These are phyloP conservation scores for Podila clonocystis DNA, from an alignment of 192 early-diverging fungal species.

Conservation along the genomic window DNA sequence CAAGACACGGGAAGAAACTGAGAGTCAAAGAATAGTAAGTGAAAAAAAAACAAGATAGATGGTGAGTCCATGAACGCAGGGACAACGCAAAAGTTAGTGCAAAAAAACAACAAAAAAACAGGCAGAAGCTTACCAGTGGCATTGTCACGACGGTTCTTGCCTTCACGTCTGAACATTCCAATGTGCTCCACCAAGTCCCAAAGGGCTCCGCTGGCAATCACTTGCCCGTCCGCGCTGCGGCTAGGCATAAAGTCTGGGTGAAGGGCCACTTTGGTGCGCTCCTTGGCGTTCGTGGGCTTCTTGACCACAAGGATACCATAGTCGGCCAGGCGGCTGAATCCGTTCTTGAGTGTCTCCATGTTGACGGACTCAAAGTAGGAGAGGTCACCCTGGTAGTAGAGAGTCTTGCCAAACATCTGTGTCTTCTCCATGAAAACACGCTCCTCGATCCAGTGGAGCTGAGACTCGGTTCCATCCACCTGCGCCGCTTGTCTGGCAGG, in stretches of 20 bases:
- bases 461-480: constrained; percentile 30
- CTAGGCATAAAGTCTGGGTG: constrained; percentile 58
- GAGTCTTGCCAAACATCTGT: constrained; percentile 83
- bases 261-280: constrained; percentile 55
- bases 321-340: constrained; percentile 74
- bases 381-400: constrained; percentile 84
- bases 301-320: constrained; percentile 72
- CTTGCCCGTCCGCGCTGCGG: constrained; percentile 52
- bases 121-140: constrained; percentile 63
- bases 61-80: not conserved
- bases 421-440: constrained; percentile 72
- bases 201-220: constrained; percentile 67
- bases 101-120: not conserved
- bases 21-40: not conserved
- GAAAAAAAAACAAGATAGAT: not conserved
- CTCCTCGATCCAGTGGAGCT: constrained; percentile 75
- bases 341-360: constrained; percentile 86
- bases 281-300: constrained; percentile 54
- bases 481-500: constrained; percentile 8
- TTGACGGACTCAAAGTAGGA: constrained; percentile 86
- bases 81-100: not conserved
- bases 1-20: constrained; percentile 65
- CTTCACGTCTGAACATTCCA: constrained; percentile 82
- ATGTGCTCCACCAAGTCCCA: constrained; percentile 87
- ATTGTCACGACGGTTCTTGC: constrained; percentile 88